Percentiles rank a stretch among this genome's conserved stretches.
phyloP scores from a whole-genome alignment of 495 filamentous ascomycete species.

The Daldinia caldariorum region DNA sequence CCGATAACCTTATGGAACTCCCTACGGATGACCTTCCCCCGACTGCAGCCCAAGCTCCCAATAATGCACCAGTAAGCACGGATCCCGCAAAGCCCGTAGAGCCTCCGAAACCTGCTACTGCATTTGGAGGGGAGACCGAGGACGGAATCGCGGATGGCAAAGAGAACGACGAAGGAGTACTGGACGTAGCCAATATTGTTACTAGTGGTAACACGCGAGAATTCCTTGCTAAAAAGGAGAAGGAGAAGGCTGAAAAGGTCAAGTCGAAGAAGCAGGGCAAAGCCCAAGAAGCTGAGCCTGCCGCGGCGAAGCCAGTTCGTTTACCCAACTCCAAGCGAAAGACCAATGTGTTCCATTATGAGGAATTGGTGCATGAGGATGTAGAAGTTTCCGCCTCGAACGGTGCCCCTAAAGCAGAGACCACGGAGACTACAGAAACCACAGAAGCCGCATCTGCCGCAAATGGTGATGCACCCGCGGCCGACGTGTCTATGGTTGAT shows the following conservation, averaged over 20 bases:
- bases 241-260: slow-evolving; percentile 81
- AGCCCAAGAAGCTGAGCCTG: slow-evolving; percentile 68
- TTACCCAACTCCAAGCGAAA: slow-evolving; percentile 85
- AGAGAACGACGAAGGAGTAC: slow-evolving; percentile 76
- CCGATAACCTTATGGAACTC: slow-evolving; percentile 61
- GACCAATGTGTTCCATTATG: slow-evolving; percentile 80
- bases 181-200: slow-evolving; percentile 95
- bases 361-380: slow-evolving; percentile 76
- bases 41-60: slow-evolving; percentile 62
- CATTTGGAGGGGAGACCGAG: slow-evolving; percentile 62
- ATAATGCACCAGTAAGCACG: slow-evolving; percentile 42
- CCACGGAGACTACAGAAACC: slow-evolving; percentile 46
- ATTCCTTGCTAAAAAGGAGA: slow-evolving; percentile 89
- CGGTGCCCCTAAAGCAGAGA: slow-evolving; percentile 49
- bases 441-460: slow-evolving; percentile 49
- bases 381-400: slow-evolving; percentile 59
- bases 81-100: slow-evolving; percentile 52
- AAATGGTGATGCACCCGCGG: slow-evolving; percentile 52
- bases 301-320: slow-evolving; percentile 63
- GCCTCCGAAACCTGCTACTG: slow-evolving; percentile 39
- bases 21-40: slow-evolving; percentile 69
- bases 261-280: slow-evolving; percentile 58
- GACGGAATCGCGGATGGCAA: slow-evolving; percentile 55
- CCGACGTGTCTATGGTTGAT: slow-evolving; percentile 50
- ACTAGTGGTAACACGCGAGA: slow-evolving; percentile 90